Evolutionary conservation across 2,329 filamentous ascomycete genomes (phyloP).

Genomic region (Trichoderma guizhouense): DNA sequence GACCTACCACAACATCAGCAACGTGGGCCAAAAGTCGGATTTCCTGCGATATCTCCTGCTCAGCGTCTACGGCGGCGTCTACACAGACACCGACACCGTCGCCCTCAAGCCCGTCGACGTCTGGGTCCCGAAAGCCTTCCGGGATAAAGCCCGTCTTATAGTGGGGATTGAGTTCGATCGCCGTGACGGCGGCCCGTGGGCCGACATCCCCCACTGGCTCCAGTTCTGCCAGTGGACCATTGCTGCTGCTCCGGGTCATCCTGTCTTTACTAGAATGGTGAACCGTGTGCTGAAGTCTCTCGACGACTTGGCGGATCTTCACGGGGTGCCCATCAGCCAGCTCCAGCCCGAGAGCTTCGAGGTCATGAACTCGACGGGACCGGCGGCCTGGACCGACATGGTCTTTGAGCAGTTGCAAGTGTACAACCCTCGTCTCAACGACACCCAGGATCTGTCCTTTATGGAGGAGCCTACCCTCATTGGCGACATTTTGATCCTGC

Average conservation of each 20-base stretch:
- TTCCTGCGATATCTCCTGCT: slow-evolving; percentile 30
- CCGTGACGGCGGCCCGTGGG: slow-evolving; percentile 27
- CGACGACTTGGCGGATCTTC: slow-evolving; percentile 17
- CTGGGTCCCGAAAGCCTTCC: slow-evolving; percentile 22
- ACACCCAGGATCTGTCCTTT: slow-evolving; percentile 15
- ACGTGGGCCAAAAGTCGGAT: slow-evolving; percentile 31
- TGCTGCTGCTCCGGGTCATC: slow-evolving; percentile 32
- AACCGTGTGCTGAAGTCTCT: slow-evolving; percentile 24
- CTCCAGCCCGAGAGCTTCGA: slow-evolving; percentile 10
- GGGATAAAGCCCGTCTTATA: slow-evolving; percentile 16
- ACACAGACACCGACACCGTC: slow-evolving; percentile 59
- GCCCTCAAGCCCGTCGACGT: slow-evolving; percentile 47
- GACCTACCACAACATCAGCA: slow-evolving; percentile 21
- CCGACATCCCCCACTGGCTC: slow-evolving; percentile 29
- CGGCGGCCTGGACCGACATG: slow-evolving; percentile 20
- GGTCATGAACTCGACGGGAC: slow-evolving; percentile 20
- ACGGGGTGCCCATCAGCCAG: neutral
- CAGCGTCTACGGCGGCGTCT: slow-evolving; percentile 40
- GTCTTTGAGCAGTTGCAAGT: slow-evolving; percentile 19
- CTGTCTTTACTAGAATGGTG: slow-evolving; percentile 25
- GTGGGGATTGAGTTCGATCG: slow-evolving; percentile 34
- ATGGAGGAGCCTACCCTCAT: slow-evolving; percentile 21
- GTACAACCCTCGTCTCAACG: slow-evolving; percentile 16
- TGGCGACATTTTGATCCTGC: slow-evolving; percentile 25
- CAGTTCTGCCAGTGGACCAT: slow-evolving; percentile 38